These are phyloP conservation scores for Aureoboletus auriporus DNA, from an alignment of 768 basidiomycete species.

Conservation along the genomic window DNA sequence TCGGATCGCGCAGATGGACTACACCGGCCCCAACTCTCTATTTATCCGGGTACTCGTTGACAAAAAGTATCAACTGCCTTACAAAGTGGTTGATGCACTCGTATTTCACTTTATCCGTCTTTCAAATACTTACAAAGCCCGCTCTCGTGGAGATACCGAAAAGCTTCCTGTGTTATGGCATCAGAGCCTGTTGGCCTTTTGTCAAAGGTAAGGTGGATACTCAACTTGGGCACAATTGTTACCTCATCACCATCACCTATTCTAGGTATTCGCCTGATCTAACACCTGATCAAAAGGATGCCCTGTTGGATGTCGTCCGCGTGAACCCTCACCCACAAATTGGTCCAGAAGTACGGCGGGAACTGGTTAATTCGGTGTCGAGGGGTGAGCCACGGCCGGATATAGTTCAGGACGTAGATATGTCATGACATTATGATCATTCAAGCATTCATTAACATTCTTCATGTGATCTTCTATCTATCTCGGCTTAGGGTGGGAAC, in stretches of 20 bases:
- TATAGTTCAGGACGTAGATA: conserved; percentile 61
- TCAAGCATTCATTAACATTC: neutral
- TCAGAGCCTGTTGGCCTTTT: conserved; percentile 91
- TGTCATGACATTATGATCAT: conserved; percentile 37
- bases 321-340: conserved; percentile 86
- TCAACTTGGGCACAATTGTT: neutral
- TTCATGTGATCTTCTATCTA: neutral
- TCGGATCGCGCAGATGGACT: conserved; percentile 94
- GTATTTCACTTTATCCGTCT: conserved; percentile 98
- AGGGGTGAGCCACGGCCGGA: conserved; percentile 75
- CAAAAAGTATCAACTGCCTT: conserved; percentile 97
- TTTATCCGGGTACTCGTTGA: conserved; percentile 96
- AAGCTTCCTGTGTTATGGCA: conserved; percentile 98
- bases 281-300: conserved; percentile 96
- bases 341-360: conserved; percentile 83
- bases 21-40: conserved; percentile 90
- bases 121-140: conserved; percentile 84
- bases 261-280: conserved; percentile 87
- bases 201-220: conserved; percentile 66
- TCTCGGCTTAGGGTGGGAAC: neutral
- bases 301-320: conserved; percentile 88
- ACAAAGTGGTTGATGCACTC: conserved; percentile 95
- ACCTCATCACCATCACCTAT: conserved; percentile 3
- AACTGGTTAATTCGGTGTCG: conserved; percentile 81
- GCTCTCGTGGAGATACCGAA: conserved; percentile 62